phyloP scores from a whole-genome alignment of 306 rosid species.

The Macrotyloma uniflorum region DNA sequence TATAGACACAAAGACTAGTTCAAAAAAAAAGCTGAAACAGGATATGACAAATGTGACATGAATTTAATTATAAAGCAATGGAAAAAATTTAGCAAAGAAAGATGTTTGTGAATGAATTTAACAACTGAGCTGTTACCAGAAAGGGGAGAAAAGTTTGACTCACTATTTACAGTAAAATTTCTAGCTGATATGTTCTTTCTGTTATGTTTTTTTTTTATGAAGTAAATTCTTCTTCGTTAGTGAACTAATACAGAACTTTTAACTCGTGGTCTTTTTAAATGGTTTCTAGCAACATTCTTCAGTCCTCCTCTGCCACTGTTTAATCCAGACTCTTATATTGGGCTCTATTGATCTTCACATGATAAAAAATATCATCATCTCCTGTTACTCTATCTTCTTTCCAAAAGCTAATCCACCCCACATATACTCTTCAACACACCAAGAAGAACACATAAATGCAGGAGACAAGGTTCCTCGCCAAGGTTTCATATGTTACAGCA shows the following conservation, averaged over 20 bases:
- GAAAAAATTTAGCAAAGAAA: background rate
- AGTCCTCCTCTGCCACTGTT: background rate
- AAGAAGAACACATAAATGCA: background rate
- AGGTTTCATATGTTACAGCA: conserved; percentile 19
- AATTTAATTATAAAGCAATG: background rate
- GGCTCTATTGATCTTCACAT: background rate
- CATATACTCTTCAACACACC: background rate
- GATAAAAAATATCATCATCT: background rate
- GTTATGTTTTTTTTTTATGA: background rate
- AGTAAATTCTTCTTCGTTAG: background rate
- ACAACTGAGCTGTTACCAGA: background rate
- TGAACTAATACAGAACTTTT: background rate
- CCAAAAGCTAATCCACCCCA: background rate
- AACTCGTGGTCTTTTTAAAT: background rate
- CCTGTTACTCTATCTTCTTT: background rate
- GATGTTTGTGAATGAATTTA: background rate
- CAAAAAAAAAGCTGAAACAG: conserved; percentile 20
- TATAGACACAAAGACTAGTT: background rate
- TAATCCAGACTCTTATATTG: background rate
- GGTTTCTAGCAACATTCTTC: background rate
- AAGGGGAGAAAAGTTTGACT: background rate
- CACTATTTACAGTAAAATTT: background rate
- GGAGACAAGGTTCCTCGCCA: background rate
- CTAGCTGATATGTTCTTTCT: background rate
- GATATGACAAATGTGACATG: conserved; percentile 23